A percentile compares a stretch with the other conserved stretches of the same genome.
Evolutionary conservation across 768 basidiomycete species (phyloP).

Genomic region (Kwoniella bestiolae): DNA sequence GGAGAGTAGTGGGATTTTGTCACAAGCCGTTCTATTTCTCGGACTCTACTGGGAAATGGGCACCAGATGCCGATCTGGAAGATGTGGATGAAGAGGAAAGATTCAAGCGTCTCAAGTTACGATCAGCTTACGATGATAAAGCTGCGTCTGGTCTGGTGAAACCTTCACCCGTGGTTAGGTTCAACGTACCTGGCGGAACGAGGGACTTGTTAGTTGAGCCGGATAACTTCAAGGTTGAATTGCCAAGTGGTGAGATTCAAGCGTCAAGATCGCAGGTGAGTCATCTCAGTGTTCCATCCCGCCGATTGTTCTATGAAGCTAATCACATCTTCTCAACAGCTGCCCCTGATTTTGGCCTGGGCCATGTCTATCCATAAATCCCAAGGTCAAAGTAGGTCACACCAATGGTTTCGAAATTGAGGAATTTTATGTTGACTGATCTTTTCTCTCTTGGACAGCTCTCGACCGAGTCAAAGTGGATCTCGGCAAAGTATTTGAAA

Average conservation of each 20-base stretch:
- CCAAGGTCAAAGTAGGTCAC: slow-evolving; percentile 76
- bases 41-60: slow-evolving; percentile 56
- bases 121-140: slow-evolving; percentile 44
- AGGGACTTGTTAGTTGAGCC: slow-evolving; percentile 66
- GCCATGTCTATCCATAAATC: slow-evolving; percentile 99
- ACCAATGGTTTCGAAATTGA: neutral
- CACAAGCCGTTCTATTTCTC: slow-evolving; percentile 45
- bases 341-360: slow-evolving; percentile 90
- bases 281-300: slow-evolving; percentile 13
- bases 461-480: slow-evolving; percentile 94
- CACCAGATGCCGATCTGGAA: slow-evolving; percentile 47
- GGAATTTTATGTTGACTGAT: slow-evolving; percentile 2
- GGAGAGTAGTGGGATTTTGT: slow-evolving; percentile 74
- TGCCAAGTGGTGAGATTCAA: slow-evolving; percentile 83
- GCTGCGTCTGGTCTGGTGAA: slow-evolving; percentile 33
- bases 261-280: slow-evolving; percentile 77
- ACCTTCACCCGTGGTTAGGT: slow-evolving; percentile 75
- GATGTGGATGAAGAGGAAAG: slow-evolving; percentile 57
- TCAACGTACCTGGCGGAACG: slow-evolving; percentile 65
- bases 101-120: slow-evolving; percentile 54
- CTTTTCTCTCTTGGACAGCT: slow-evolving; percentile 52
- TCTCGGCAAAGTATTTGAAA: slow-evolving; percentile 82
- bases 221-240: slow-evolving; percentile 83
- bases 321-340: slow-evolving; percentile 58
- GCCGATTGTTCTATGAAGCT: slow-evolving; percentile 4